Percentiles rank a stretch among this genome's conserved stretches.
Evolutionary conservation across 2,329 filamentous ascomycete genomes (phyloP).

Genomic region (Epichloe glyceriae): DNA sequence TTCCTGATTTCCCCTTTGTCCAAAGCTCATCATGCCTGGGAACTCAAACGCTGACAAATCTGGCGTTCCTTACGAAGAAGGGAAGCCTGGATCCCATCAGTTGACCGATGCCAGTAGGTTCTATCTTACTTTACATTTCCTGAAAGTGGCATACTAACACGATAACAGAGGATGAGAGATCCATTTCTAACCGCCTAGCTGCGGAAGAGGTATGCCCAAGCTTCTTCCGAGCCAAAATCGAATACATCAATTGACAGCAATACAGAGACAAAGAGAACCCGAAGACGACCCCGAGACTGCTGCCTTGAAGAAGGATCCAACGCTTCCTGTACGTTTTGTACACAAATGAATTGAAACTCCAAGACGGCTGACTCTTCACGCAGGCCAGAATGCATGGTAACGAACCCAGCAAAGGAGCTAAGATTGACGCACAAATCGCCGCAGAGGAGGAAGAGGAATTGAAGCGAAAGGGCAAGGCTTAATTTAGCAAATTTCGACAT

Average conservation of each 20-base stretch:
- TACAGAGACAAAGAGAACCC: conserved; percentile 26
- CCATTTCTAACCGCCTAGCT: conserved; percentile 58
- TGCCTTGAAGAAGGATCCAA: conserved; percentile 45
- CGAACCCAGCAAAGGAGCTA: conserved; percentile 57
- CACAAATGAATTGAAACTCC: too few species aligned
- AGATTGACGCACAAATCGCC: conserved; percentile 56
- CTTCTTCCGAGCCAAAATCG: neutral
- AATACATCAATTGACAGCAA: conserved; percentile 7
- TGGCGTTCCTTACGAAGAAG: conserved; percentile 53
- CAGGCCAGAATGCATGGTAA: conserved; percentile 57
- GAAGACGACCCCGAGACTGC: conserved; percentile 31
- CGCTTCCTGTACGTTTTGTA: conserved; percentile 32
- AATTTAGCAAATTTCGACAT: neutral
- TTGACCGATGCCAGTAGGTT: conserved; percentile 57
- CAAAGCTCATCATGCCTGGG: conserved; percentile 19
- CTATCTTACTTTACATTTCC: too few species aligned
- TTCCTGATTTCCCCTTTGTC: neutral
- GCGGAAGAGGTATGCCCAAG: conserved; percentile 39
- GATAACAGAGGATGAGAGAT: conserved; percentile 50
- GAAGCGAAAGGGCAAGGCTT: conserved; percentile 39
- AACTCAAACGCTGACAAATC: conserved; percentile 54
- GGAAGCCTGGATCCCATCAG: conserved; percentile 54
- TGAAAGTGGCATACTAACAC: neutral
- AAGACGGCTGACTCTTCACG: neutral
- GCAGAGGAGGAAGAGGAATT: conserved; percentile 55